Evolutionary conservation across 805 yeast genomes (phyloP), one percentile per base, ranked within the genome.

Genomic region (Candida oleophila): DNA sequence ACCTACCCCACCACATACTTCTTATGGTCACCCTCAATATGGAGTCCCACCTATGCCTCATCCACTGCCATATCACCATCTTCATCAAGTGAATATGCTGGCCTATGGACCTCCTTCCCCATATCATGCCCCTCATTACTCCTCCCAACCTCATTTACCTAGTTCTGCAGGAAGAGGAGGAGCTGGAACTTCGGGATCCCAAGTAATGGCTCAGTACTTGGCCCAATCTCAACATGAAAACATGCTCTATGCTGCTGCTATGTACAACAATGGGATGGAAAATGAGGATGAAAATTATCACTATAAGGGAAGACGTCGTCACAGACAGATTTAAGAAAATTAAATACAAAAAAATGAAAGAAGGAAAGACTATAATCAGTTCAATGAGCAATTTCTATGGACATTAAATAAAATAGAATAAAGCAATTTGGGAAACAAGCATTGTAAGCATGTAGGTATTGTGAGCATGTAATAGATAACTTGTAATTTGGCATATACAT

Each of bases 191-290:
- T 66, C 84, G 4, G 89, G 90, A 2, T 81, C 87, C 0, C 86
- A 82, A 54, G 88, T 85, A 11, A 83, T 85, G 89, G 85, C 89
- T 0, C 89, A 85, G 57, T 85, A 85, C 58, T 69, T 85, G 54
- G 87, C 88, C n/a, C 86, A 82, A 59, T 70, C 84, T 4, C 87
- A 83, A 54, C 85, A 81, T 49, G 84, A 85, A 9, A 74, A 75
- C 40, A 63, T 78, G 56, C 61, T 80, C 48, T 82, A 81, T 60
- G 69, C 69, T 4, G 60, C 68, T 2, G 53, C 53, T 30, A 53
- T 64, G 11, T 46, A 56, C 42, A 40, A 56, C 9, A 53, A 57
- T 46, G 59, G 57, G 14, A 54, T 50, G 16, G 56, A 49, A 14
- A 46, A 42, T 39, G 59, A 50, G 3, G 59, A 53, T 21, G 64